Percentiles rank a stretch among this genome's conserved stretches.
Evolutionary conservation across 768 basidiomycete genomes (phyloP).

Genomic region (Boletus coccyginus): DNA sequence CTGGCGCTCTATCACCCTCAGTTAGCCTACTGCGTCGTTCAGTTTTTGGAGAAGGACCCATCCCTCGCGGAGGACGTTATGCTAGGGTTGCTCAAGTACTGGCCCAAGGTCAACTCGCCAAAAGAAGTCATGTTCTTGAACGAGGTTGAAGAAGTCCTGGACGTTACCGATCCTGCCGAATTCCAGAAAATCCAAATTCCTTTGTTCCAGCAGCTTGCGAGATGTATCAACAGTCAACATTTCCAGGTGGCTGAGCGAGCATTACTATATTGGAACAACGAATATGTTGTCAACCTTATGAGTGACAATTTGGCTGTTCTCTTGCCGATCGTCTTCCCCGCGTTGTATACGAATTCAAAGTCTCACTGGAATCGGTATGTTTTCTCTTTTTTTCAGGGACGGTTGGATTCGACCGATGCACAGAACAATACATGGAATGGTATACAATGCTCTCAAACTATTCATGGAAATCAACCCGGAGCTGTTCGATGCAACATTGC

Average conservation of each 20-base stretch:
- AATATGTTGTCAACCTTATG: conserved; percentile 99
- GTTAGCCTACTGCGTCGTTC: conserved; percentile 97
- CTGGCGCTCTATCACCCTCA: conserved; percentile 99
- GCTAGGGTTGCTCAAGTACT: conserved; percentile 91
- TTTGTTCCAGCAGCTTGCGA: conserved; percentile 89
- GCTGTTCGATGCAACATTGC: conserved; percentile 90
- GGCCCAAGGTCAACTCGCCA: conserved; percentile 99
- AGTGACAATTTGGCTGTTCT: conserved; percentile 88
- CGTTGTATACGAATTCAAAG: conserved; percentile 92
- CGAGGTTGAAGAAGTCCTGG: conserved; percentile 97
- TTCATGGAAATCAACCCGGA: conserved; percentile 99
- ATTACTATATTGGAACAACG: conserved; percentile 98
- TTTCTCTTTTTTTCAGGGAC: neutral
- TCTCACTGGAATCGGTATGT: conserved; percentile 97
- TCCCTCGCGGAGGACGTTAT: conserved; percentile 93
- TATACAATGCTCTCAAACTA: conserved; percentile 95
- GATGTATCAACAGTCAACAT: conserved; percentile 98
- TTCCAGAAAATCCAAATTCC: conserved; percentile 95
- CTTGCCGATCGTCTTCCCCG: conserved; percentile 95
- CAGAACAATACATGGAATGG: conserved; percentile 99
- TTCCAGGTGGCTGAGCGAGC: conserved; percentile 99
- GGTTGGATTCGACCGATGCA: conserved; percentile 8
- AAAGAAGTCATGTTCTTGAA: conserved; percentile 99
- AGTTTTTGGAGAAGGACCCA: conserved; percentile 97
- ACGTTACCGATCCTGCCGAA: conserved; percentile 95